Base-by-base conservation (phyloP, 805 yeast genomes). In the Yamadazyma takamatsuzukensis region DNA sequence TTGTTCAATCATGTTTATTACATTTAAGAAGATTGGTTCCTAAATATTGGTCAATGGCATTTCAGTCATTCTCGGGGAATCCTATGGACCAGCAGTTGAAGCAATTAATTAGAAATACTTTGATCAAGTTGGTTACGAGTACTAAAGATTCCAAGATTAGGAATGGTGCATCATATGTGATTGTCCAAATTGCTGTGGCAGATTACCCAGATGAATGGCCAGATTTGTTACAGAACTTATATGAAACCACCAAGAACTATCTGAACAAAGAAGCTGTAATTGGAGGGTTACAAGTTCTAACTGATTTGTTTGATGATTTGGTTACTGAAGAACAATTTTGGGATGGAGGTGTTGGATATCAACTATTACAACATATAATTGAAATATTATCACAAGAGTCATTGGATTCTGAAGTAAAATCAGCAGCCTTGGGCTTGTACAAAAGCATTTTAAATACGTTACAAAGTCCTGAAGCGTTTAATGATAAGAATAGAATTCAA, bases 201-300 rank as follows among this genome's bases (percentile, higher is more conserved):
- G 98, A 90, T 50, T 90, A 76, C 49, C 98, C 98, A 0, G 97
- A 93, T 51, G 95, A 87, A 52, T 90, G 97, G 97, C 95, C 97
- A 0, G 71, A 68, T 15, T 61, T 89, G 29, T 51, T 84, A 35
- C 49, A 57, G 21, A 54, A 54, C 5, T 48, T 86, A 14, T 78
- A 77, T 46, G 49, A 49, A 2, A 53, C 56, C 17, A 64, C 74
- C 21, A 47, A 54, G 7, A 49, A 62, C 7, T 49, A 53, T 19
- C 36, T 39, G 4, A 47, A 63, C 32, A 42, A 47, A n/a, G 47
- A 36, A 25, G 56, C 61, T 15, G 49, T 74, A 19, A 45, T 76
- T 18, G 84, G 84, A 12, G 76, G 81, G 0, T 50, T 83, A 38
- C 51, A 72, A 4, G 76, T 83, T 3, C 60, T 86, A 27, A 76